A percentile compares a stretch with the other conserved stretches of the same genome.
Conservation (phyloP, 176 grass and related monocot species). For the Stipa capillata region DNA sequence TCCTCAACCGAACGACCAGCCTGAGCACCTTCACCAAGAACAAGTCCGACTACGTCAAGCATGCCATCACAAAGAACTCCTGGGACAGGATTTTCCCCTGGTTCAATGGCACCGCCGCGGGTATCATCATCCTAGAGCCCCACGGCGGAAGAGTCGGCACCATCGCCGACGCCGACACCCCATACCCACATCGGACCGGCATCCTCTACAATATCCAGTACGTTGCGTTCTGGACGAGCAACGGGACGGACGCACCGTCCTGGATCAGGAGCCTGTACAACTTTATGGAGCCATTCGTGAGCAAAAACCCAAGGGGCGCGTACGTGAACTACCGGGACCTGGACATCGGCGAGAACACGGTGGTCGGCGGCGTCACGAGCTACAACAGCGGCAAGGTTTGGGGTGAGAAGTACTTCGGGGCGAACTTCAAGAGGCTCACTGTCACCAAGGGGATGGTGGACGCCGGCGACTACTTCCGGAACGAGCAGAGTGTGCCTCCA, state of each 20-base stretch:
- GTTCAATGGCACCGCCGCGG: background rate
- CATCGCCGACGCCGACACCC: background rate
- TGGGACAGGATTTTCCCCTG: slow-evolving; percentile 3
- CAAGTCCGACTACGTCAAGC: slow-evolving; percentile 28
- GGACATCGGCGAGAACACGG: slow-evolving; percentile 25
- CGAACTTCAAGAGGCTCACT: slow-evolving; percentile 35
- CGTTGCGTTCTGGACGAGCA: background rate
- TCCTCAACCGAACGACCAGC: slow-evolving; percentile 4
- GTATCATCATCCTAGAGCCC: slow-evolving; percentile 21
- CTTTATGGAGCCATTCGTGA: slow-evolving; percentile 26
- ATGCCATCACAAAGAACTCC: background rate
- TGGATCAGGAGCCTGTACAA: slow-evolving; percentile 14
- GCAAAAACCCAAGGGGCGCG: slow-evolving; percentile 25
- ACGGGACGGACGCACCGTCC: background rate
- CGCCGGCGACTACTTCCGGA: slow-evolving; percentile 42
- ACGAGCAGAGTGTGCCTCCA: slow-evolving; percentile 54
- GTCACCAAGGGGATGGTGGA: slow-evolving; percentile 29
- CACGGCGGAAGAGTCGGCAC: slow-evolving; percentile 9
- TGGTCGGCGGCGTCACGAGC: slow-evolving; percentile 20
- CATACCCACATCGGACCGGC: slow-evolving; percentile 30
- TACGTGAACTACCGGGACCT: slow-evolving; percentile 46
- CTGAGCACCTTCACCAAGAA: background rate
- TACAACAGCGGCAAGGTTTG: slow-evolving; percentile 32
- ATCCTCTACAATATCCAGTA: slow-evolving; percentile 39
- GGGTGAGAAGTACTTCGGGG: slow-evolving; percentile 35